phyloP scores from a whole-genome alignment of 1,139 yeast species.

The Protomyces pachydermus region DNA sequence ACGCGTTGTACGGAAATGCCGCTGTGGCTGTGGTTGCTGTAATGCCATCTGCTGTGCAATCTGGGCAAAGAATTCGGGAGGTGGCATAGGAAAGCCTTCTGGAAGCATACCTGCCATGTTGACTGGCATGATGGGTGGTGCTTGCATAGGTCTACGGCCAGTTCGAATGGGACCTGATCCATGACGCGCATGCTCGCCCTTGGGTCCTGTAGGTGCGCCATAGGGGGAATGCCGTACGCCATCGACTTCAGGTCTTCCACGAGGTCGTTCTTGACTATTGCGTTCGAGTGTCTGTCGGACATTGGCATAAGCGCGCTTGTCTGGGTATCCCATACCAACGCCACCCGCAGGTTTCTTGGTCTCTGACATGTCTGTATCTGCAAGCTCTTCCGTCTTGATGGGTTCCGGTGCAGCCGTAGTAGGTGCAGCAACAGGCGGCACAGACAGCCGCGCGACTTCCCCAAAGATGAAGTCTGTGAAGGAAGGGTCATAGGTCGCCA shows the following conservation, averaged over 20 bases:
- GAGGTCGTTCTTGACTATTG: slow-evolving; percentile 4
- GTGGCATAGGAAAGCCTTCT: slow-evolving; percentile 20
- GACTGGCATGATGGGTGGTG: slow-evolving; percentile 11
- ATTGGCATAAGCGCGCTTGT: slow-evolving; percentile 4
- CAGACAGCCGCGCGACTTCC: slow-evolving; percentile 5
- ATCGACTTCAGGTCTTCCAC: slow-evolving; percentile 9
- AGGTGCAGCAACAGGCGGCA: background rate
- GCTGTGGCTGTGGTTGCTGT: background rate
- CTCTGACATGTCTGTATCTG: slow-evolving; percentile 9
- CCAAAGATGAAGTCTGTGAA: slow-evolving; percentile 14
- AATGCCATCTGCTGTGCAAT: slow-evolving; percentile 10
- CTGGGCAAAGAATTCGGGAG: slow-evolving; percentile 17
- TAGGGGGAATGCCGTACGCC: slow-evolving; percentile 21
- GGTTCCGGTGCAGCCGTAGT: background rate
- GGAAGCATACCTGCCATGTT: background rate
- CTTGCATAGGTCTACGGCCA: background rate
- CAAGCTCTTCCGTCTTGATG: background rate
- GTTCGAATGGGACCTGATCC: slow-evolving; percentile 17
- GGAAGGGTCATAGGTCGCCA: slow-evolving; percentile 13
- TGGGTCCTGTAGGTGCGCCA: slow-evolving; percentile 22
- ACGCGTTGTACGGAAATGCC: background rate
- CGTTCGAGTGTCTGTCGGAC: slow-evolving; percentile 19
- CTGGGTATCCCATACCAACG: slow-evolving; percentile 23
- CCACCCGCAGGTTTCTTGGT: background rate
- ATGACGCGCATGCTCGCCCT: background rate